These are phyloP conservation scores for Pestalotiopsis sp. DNA, from an alignment of 2,329 filamentous ascomycete genomes.

Conservation along the genomic window DNA sequence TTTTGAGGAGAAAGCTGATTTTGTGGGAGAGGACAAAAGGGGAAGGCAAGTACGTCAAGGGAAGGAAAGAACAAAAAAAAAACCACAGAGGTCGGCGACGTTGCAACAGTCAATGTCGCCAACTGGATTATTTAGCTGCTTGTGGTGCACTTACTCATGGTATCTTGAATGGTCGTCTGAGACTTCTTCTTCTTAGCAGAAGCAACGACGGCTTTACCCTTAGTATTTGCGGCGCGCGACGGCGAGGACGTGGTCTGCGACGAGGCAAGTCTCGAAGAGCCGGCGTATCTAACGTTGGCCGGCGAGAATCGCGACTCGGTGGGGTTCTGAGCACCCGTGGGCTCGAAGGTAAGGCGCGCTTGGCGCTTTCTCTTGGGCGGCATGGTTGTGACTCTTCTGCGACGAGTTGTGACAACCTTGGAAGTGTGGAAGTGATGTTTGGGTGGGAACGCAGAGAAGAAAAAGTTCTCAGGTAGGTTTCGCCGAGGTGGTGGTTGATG, in stretches of 20 bases:
- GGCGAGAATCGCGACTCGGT: conserved; percentile 24
- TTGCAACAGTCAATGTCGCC: background rate
- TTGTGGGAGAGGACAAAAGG: background rate
- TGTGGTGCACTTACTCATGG: conserved; percentile 6
- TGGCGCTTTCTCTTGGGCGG: conserved; percentile 28
- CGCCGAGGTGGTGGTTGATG: background rate
- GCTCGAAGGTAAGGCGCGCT: conserved; percentile 34
- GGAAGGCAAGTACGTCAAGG: background rate
- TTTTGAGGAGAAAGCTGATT: too few relatives aligned
- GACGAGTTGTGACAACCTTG: too few relatives aligned
- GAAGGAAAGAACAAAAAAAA: background rate
- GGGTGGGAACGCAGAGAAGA: too few relatives aligned
- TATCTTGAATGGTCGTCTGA: background rate
- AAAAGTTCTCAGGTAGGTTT: too few relatives aligned
- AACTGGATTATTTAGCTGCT: too few relatives aligned
- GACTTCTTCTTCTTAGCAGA: conserved; percentile 10
- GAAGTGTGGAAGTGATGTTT: too few relatives aligned
- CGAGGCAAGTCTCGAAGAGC: background rate
- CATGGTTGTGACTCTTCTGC: conserved; percentile 18
- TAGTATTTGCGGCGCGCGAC: conserved; percentile 2
- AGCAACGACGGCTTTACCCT: conserved; percentile 14
- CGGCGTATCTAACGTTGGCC: conserved; percentile 31
- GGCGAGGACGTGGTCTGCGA: conserved; percentile 17
- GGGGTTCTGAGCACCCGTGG: conserved; percentile 24
- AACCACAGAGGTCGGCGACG: background rate